Conservation (phyloP, 345 rosid species). For the Fremontodendron californicum region DNA sequence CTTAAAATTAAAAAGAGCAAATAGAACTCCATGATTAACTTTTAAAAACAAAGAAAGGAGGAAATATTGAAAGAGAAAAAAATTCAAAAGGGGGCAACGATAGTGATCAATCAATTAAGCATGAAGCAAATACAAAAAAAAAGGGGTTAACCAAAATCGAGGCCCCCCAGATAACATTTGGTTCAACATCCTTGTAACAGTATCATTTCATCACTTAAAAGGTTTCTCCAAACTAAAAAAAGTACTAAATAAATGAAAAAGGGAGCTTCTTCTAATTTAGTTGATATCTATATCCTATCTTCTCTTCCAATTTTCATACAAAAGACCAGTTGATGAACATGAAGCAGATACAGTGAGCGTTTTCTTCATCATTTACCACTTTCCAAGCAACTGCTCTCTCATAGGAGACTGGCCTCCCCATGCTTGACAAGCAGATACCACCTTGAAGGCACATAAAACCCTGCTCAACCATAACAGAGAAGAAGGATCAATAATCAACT, state of each 20-base stretch:
- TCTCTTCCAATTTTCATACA: slow-evolving; percentile 34
- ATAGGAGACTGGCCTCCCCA: slow-evolving; percentile 89
- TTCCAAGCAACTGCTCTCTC: slow-evolving; percentile 96
- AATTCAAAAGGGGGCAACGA: not conserved
- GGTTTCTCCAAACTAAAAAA: slow-evolving; percentile 18
- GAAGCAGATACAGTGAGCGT: slow-evolving; percentile 85
- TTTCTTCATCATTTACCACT: slow-evolving; percentile 83
- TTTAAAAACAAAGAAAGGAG: not conserved
- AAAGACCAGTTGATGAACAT: slow-evolving; percentile 98
- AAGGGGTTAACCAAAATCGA: slow-evolving; percentile 9
- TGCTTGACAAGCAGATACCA: slow-evolving; percentile 94
- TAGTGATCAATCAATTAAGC: not conserved
- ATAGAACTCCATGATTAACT: not conserved
- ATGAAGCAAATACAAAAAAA: slow-evolving; percentile 16
- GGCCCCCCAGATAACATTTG: slow-evolving; percentile 14
- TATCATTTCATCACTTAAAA: not conserved
- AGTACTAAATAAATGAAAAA: slow-evolving; percentile 1
- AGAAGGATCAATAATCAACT: not conserved
- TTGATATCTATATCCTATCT: slow-evolving; percentile 6
- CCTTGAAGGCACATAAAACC: slow-evolving; percentile 84
- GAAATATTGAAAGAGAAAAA: not conserved
- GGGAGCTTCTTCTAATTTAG: slow-evolving; percentile 17
- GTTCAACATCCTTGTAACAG: slow-evolving; percentile 11
- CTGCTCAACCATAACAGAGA: slow-evolving; percentile 26
- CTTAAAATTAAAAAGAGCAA: not conserved